These are phyloP conservation scores for Parafenestella ontariensis DNA, from an alignment of 2,329 filamentous ascomycete species.

Conservation along the genomic window DNA sequence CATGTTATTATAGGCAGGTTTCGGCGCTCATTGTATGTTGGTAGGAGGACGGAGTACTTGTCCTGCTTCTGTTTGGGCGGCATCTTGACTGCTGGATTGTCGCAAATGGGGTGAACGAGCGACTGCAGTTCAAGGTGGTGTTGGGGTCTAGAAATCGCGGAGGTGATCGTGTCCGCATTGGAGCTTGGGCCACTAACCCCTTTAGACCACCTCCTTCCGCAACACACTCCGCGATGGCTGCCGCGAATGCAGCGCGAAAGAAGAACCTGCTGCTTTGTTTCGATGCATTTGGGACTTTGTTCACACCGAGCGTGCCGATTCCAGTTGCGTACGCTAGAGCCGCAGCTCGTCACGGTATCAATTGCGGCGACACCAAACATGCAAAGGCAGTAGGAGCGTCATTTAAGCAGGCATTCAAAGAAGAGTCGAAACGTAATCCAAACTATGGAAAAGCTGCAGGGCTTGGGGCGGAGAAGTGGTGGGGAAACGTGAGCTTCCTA, in stretches of 20 bases:
- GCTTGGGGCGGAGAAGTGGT: slow-evolving; percentile 64
- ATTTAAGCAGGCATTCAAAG: slow-evolving; percentile 56
- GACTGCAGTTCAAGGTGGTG: slow-evolving; percentile 30
- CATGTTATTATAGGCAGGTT: slow-evolving; percentile 96
- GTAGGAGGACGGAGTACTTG: slow-evolving; percentile 97
- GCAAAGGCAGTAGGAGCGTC: slow-evolving; percentile 34
- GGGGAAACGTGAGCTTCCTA: slow-evolving; percentile 60
- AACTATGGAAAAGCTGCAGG: slow-evolving; percentile 65
- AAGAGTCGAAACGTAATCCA: slow-evolving; percentile 57
- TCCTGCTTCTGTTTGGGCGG: slow-evolving; percentile 57
- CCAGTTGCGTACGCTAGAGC: slow-evolving; percentile 62
- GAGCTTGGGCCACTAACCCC: slow-evolving; percentile 26
- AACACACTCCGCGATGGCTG: slow-evolving; percentile 14
- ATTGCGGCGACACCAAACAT: slow-evolving; percentile 47
- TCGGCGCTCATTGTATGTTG: slow-evolving; percentile 97
- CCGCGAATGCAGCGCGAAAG: slow-evolving; percentile 15
- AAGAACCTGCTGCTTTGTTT: slow-evolving; percentile 65
- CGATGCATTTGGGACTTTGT: slow-evolving; percentile 71
- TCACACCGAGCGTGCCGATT: slow-evolving; percentile 60
- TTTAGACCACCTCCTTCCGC: slow-evolving; percentile 24
- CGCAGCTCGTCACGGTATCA: slow-evolving; percentile 60
- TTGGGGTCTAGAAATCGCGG: slow-evolving; percentile 16
- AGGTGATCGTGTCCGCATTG: slow-evolving; percentile 37
- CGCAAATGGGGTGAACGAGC: slow-evolving; percentile 35
- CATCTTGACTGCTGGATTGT: slow-evolving; percentile 32